phyloP scores from a whole-genome alignment of 176 grass and related monocot genomes.

The Bolboschoenus planiculmis region DNA sequence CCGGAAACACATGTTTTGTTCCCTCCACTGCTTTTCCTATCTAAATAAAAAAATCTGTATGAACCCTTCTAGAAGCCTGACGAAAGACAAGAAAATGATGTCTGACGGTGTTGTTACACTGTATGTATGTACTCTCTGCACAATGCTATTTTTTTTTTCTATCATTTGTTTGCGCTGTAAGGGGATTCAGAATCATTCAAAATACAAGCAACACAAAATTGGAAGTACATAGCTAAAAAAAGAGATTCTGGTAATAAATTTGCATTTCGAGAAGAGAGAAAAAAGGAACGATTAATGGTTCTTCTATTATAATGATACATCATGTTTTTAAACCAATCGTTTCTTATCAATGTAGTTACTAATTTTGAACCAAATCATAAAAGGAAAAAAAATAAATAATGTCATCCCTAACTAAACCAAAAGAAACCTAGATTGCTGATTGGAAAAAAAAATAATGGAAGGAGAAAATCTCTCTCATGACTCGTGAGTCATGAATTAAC shows the following conservation, averaged over 20 bases:
- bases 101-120: too few relatives aligned
- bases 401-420: conserved; percentile 3
- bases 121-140: too few relatives aligned
- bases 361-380: neutral
- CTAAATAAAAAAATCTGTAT: too few relatives aligned
- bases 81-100: too few relatives aligned
- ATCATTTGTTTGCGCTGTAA: neutral
- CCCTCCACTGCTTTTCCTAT: too few relatives aligned
- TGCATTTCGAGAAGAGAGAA: neutral
- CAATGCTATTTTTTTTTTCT: too few relatives aligned
- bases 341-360: neutral
- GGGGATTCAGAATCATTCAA: neutral
- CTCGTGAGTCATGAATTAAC: neutral
- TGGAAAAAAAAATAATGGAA: neutral
- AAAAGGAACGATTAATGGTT: neutral
- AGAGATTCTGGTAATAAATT: too few relatives aligned
- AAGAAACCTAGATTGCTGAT: neutral
- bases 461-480: neutral
- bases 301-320: neutral
- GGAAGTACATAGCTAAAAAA: too few relatives aligned
- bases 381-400: neutral
- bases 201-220: neutral
- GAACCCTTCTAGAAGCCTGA: too few relatives aligned
- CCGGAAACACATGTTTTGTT: too few relatives aligned
- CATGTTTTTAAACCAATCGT: neutral